Evolutionary conservation across 352 stramenopile species (phyloP), one percentile per base, ranked within the genome.

Genomic region (Albugo candida): DNA sequence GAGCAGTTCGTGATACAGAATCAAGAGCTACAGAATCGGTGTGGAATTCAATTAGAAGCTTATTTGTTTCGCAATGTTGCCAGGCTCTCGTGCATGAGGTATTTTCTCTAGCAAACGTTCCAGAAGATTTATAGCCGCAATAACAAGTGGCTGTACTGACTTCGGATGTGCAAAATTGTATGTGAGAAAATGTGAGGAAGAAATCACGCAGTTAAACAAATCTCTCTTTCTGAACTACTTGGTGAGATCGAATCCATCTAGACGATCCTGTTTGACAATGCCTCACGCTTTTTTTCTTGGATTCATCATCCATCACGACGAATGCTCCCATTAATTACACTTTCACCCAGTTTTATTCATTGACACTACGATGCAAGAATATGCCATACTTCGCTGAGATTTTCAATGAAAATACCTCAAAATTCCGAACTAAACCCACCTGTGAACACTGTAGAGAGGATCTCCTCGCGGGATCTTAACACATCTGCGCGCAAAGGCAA

Each of bases 21-120:
- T 89, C n/a, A 81, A 39, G 43, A 14, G 8, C 47, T 56, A 5
- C 43, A 59, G n/a, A 70, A 75, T 3, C 94, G 83, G 83, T 81
- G 83, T 35, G 80, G 80, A 0, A 56, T 85, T n/a, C 83, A 95
- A 49, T 86, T 66, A n/a, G n/a, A n/a, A n/a, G n/a, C n/a, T n/a
- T n/a, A n/a, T n/a, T n/a, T n/a, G n/a, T n/a, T n/a, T n/a, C n/a
- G n/a, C n/a, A n/a, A n/a, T n/a, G n/a, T n/a, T n/a, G n/a, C n/a
- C 38, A 73, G 79, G 0, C 50, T 95, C 70, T 92, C 16, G 72
- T 94, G 67, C 94, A 81, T 81, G 76, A 92, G 34, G 54, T 88
- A 10, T 49, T 95, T 20, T 95, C 92, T 37, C 63, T 68, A 0
- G 16, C 43, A 4, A 60, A 50, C n/a, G 60, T 13, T 61, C 70